Conservation (phyloP, 2,329 filamentous ascomycete species). For the Fusarium siculi region DNA sequence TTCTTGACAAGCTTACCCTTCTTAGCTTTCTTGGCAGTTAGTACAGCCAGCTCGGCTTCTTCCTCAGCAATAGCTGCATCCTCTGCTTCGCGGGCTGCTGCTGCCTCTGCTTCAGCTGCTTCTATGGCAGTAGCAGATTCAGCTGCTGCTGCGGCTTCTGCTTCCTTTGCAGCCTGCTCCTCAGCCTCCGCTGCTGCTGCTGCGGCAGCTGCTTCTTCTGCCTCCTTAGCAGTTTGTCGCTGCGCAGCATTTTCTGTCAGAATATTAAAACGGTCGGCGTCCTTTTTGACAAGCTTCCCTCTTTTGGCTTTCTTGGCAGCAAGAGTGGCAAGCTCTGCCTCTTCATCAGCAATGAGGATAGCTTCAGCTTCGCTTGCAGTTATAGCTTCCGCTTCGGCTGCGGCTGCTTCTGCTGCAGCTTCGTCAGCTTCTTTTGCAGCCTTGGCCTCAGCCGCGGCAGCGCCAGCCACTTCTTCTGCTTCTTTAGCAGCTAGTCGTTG, state of each 20-base stretch:
- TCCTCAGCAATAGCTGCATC: slow-evolving; percentile 23
- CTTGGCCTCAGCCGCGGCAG: slow-evolving; percentile 34
- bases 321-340: slow-evolving; percentile 37
- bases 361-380: slow-evolving; percentile 32
- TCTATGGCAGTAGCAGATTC: slow-evolving; percentile 4
- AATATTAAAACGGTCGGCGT: slow-evolving; percentile 36
- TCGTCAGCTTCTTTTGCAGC: slow-evolving; percentile 17
- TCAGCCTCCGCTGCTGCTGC: slow-evolving; percentile 21
- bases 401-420: slow-evolving; percentile 28
- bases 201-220: slow-evolving; percentile 40
- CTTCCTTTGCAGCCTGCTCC: slow-evolving; percentile 38
- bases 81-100: slow-evolving; percentile 28
- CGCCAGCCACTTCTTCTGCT: slow-evolving; percentile 38
- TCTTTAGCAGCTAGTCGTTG: slow-evolving; percentile 28
- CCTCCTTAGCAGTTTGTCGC: slow-evolving; percentile 34
- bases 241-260: slow-evolving; percentile 37
- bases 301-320: slow-evolving; percentile 37
- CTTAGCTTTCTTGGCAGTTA: slow-evolving; percentile 29
- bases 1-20: slow-evolving; percentile 31
- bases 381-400: slow-evolving; percentile 23
- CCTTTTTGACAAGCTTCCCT: slow-evolving; percentile 39
- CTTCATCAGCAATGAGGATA: slow-evolving; percentile 30
- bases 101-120: slow-evolving; percentile 26
- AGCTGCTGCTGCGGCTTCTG: slow-evolving; percentile 40
- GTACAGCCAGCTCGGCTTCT: slow-evolving; percentile 27